Conservation (phyloP, 1,284 basidiomycete genomes). For the Microbotryum saponariae region DNA sequence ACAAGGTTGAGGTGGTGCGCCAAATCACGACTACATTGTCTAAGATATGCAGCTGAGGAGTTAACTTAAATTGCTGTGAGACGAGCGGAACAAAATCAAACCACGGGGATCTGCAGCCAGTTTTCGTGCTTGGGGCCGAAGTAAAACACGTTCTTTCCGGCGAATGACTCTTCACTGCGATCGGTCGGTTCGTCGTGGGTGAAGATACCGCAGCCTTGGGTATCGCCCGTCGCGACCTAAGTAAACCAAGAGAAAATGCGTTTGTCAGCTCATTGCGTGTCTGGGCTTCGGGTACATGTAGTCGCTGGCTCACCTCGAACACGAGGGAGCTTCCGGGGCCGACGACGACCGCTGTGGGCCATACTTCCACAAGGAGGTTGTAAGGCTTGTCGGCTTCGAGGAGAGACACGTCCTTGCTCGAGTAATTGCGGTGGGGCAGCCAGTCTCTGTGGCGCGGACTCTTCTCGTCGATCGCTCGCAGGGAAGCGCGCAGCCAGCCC, state of each 20-base stretch:
- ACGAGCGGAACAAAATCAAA: not conserved
- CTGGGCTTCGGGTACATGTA: not conserved
- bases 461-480: constrained; percentile 35
- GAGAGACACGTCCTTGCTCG: constrained; percentile 32
- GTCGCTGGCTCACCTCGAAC: constrained; percentile 30
- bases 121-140: constrained; percentile 22
- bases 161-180: constrained; percentile 13
- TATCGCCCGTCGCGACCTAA: constrained; percentile 15
- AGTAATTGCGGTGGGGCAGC: constrained; percentile 38
- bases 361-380: constrained; percentile 37
- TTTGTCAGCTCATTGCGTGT: not conserved
- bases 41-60: no score
- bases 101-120: constrained; percentile 22
- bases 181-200: constrained; percentile 23
- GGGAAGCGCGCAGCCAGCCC: constrained; percentile 39
- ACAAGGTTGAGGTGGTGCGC: no score
- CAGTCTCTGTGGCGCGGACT: constrained; percentile 34
- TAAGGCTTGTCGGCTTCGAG: constrained; percentile 34
- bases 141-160: constrained; percentile 17
- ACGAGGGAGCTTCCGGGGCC: constrained; percentile 34
- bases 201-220: constrained; percentile 35
- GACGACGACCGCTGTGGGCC: constrained; percentile 40
- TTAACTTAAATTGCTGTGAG: no score
- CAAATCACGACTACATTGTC: no score
- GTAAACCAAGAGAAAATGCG: not conserved